Percentiles rank a stretch among this genome's conserved stretches.
Conservation (phyloP, 495 filamentous ascomycete genomes). For the Cercophora samala region DNA sequence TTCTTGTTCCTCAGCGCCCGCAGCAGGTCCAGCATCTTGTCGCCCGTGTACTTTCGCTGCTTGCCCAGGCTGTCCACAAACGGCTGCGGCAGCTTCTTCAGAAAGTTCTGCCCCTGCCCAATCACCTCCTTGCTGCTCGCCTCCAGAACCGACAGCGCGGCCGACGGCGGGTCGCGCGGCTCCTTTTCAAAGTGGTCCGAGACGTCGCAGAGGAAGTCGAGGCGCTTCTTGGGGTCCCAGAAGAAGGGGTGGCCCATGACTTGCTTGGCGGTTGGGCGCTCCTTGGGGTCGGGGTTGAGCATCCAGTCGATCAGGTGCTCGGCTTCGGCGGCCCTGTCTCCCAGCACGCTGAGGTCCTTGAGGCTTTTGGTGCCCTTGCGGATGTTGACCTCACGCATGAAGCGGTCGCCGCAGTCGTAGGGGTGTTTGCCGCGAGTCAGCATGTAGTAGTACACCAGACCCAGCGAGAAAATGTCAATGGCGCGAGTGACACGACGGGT, state of each 20-base stretch:
- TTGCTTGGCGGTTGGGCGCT: conserved; percentile 65
- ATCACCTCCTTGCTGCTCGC: conserved; percentile 38
- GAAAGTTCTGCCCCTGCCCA: conserved; percentile 58
- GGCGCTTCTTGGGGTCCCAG: conserved; percentile 81
- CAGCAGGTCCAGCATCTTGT: conserved; percentile 76
- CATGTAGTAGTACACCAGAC: conserved; percentile 95
- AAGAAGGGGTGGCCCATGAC: conserved; percentile 95
- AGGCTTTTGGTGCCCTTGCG: conserved; percentile 80
- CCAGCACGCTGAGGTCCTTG: conserved; percentile 63
- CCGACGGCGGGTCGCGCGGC: conserved; percentile 71
- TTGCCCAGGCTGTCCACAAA: conserved; percentile 87
- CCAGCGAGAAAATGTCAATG: conserved; percentile 95
- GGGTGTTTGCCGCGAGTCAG: conserved; percentile 88
- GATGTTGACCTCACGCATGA: conserved; percentile 95
- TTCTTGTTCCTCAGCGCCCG: conserved; percentile 93
- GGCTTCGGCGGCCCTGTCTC: conserved; percentile 81
- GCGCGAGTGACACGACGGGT: conserved; percentile 82
- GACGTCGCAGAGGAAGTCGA: conserved; percentile 87
- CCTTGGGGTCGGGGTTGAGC: conserved; percentile 68
- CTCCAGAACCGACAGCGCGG: conserved; percentile 60
- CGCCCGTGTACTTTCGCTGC: conserved; percentile 90
- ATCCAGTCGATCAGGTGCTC: conserved; percentile 80
- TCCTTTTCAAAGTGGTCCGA: conserved; percentile 95
- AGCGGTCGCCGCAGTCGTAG: conserved; percentile 88
- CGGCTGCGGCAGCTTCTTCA: conserved; percentile 67